Evolutionary conservation across 768 basidiomycete genomes (phyloP).

Genomic region (Pleurotus djamor): DNA sequence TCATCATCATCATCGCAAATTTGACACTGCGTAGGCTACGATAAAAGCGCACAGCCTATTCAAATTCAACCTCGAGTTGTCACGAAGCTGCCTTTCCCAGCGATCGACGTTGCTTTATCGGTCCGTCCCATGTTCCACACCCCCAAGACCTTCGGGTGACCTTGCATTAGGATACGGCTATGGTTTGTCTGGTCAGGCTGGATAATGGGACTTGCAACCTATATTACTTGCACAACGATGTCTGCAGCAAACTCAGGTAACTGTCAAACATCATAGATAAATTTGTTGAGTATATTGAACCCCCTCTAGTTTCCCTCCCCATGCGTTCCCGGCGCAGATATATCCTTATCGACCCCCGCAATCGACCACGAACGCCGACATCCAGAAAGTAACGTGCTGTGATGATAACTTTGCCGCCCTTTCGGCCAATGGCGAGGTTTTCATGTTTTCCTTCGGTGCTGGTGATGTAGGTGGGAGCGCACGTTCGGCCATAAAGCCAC

Average conservation of each 20-base stretch:
- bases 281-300: conserved; percentile 1
- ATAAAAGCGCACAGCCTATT: conserved; percentile 67
- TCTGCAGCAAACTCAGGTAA: conserved; percentile 71
- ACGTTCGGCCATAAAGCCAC: conserved; percentile 61
- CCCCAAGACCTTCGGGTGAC: not conserved
- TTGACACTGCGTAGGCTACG: conserved; percentile 55
- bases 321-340: conserved; percentile 75
- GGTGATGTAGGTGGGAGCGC: conserved; percentile 30
- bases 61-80: conserved; percentile 81
- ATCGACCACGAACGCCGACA: conserved; percentile 63
- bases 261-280: not conserved
- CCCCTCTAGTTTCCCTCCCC: conserved; percentile 62
- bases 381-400: conserved; percentile 76
- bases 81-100: conserved; percentile 68
- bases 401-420: conserved; percentile 84
- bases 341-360: conserved; percentile 82
- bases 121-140: conserved; percentile 35
- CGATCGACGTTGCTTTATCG: conserved; percentile 72
- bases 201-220: conserved; percentile 71
- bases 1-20: not conserved
- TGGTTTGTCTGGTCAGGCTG: conserved; percentile 77
- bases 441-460: conserved; percentile 58
- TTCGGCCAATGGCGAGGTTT: conserved; percentile 87
- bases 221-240: conserved; percentile 62
- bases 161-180: conserved; percentile 66